Conservation (phyloP, 208 protist genomes). For the Trichomonas tenax region DNA sequence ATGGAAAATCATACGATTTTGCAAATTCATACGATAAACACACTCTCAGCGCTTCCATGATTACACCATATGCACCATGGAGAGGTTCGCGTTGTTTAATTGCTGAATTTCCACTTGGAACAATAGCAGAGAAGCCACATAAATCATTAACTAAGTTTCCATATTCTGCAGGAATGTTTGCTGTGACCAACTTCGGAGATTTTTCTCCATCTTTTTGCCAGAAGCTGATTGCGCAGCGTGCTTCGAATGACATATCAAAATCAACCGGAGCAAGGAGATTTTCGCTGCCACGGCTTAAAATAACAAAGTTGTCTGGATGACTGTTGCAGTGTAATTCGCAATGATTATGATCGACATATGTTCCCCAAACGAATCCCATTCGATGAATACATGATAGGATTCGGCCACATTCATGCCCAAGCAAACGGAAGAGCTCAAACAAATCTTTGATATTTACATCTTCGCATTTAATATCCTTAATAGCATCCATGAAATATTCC, state of each 20-base stretch:
- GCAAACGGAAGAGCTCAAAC: not conserved
- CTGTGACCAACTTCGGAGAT: too few species aligned
- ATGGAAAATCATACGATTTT: too few species aligned
- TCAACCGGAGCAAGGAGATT: not conserved
- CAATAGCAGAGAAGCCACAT: too few species aligned
- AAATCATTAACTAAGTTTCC: too few species aligned
- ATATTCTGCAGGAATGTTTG: too few species aligned
- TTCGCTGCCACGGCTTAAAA: not conserved
- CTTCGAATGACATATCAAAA: not conserved
- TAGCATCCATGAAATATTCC: not conserved
- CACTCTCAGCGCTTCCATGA: too few species aligned
- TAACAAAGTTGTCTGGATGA: not conserved
- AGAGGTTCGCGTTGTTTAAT: too few species aligned
- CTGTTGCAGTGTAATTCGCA: not conserved
- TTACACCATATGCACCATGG: too few species aligned
- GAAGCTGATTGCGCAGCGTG: not conserved
- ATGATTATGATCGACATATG: not conserved
- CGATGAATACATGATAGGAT: not conserved
- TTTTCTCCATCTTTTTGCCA: not conserved
- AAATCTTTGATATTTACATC: not conserved
- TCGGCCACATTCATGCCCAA: not conserved
- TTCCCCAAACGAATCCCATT: not conserved
- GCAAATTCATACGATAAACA: too few species aligned
- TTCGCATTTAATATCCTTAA: too few species aligned
- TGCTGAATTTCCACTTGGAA: too few species aligned